Percentiles rank a stretch among this genome's conserved stretches.
Evolutionary conservation across 495 filamentous ascomycete genomes (phyloP).

Genomic region (Penicillium goetzii): DNA sequence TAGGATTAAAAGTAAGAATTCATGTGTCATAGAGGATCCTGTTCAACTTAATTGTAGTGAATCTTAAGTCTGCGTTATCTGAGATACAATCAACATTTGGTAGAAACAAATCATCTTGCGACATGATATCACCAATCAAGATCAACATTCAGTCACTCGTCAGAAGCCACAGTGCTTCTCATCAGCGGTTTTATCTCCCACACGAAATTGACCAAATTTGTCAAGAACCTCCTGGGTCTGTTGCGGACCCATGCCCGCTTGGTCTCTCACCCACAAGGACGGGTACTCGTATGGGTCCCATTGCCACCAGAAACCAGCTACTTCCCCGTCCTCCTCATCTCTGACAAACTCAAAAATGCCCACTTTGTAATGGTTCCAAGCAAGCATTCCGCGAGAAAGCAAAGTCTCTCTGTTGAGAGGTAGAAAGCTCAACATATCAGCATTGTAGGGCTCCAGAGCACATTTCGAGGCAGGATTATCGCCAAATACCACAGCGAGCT

Average conservation of each 20-base stretch:
- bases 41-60: too few relatives aligned
- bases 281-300: conserved; percentile 14
- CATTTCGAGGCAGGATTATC: conserved; percentile 1
- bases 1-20: too few relatives aligned
- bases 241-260: conserved; percentile 2
- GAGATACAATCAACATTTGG: too few relatives aligned
- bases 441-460: conserved; percentile 1
- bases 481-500: not conserved
- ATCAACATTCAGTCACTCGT: not conserved
- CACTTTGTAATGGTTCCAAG: conserved; percentile 17
- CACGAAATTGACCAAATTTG: not conserved
- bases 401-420: not conserved
- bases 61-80: too few relatives aligned
- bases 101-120: too few relatives aligned
- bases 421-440: conserved; percentile 6
- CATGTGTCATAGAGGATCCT: too few relatives aligned
- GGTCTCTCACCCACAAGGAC: not conserved
- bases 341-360: conserved; percentile 19
- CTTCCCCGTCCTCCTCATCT: conserved; percentile 9
- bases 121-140: too few relatives aligned
- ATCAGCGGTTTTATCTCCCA: not conserved
- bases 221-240: not conserved
- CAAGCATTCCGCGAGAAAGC: conserved; percentile 12
- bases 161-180: not conserved
- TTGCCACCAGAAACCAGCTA: conserved; percentile 19